Conservation (phyloP, 176 grass and related monocot genomes). For the Zoysia pacifica region DNA sequence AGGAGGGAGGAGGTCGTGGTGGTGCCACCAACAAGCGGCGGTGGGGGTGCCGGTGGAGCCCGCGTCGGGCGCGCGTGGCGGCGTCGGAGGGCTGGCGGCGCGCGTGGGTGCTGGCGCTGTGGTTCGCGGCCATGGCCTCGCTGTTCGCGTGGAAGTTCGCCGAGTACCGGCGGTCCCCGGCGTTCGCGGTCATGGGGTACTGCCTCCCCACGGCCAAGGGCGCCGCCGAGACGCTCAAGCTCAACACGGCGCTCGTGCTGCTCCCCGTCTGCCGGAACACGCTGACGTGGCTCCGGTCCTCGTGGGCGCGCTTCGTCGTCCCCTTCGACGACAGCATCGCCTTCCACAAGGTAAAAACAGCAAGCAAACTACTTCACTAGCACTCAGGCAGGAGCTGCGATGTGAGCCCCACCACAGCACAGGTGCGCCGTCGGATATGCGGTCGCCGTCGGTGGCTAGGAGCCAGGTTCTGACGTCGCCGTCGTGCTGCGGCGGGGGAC, state of each 20-base stretch:
- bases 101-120: slow-evolving; percentile 71
- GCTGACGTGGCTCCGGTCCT: slow-evolving; percentile 94
- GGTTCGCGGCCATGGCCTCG: slow-evolving; percentile 59
- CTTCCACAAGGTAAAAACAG: slow-evolving; percentile 82
- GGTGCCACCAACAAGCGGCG: neutral
- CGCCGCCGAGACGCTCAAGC: slow-evolving; percentile 94
- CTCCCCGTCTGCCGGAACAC: slow-evolving; percentile 95
- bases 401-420: neutral
- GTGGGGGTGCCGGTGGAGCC: neutral
- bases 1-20: neutral
- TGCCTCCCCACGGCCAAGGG: slow-evolving; percentile 89
- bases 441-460: slow-evolving; percentile 44
- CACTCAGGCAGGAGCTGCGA: neutral
- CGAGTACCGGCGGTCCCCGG: slow-evolving; percentile 63
- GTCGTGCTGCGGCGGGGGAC: neutral
- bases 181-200: slow-evolving; percentile 85
- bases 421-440: neutral
- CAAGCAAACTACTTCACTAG: neutral
- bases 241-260: slow-evolving; percentile 96
- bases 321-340: slow-evolving; percentile 99
- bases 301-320: slow-evolving; percentile 82
- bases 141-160: slow-evolving; percentile 93
- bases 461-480: slow-evolving; percentile 3
- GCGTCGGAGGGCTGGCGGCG: slow-evolving; percentile 83
- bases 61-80: slow-evolving; percentile 47